Percentiles rank a stretch among this genome's conserved stretches.
These are phyloP conservation scores for Triticum turgidum DNA, from an alignment of 176 grass and related monocot genomes.

Conservation along the genomic window DNA sequence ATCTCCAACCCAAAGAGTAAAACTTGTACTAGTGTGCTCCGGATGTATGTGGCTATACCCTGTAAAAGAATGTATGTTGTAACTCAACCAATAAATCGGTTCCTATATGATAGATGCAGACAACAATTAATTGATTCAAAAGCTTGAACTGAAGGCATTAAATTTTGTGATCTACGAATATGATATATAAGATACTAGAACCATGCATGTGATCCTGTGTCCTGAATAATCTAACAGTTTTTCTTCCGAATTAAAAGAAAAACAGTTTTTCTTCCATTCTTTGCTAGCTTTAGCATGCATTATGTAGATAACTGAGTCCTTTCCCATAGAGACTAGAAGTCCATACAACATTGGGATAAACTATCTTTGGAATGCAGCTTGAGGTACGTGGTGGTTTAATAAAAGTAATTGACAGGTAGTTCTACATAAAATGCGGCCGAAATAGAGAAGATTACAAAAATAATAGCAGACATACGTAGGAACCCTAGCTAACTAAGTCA, in stretches of 20 bases:
- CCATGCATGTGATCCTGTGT: not conserved
- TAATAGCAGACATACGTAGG: not conserved
- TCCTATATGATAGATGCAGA: not conserved
- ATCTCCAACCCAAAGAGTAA: too few relatives aligned
- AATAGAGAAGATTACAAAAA: conserved; percentile 18
- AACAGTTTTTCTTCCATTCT: not conserved
- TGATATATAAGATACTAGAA: not conserved
- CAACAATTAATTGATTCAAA: not conserved
- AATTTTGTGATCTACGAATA: not conserved
- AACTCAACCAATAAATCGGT: too few relatives aligned
- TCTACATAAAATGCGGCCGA: not conserved
- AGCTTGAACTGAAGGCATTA: not conserved
- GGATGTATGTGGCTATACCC: too few relatives aligned
- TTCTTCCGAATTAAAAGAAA: not conserved
- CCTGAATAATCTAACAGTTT: not conserved
- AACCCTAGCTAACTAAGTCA: conserved; percentile 35
- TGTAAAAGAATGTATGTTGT: too few relatives aligned
- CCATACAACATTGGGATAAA: not conserved
- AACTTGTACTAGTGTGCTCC: too few relatives aligned
- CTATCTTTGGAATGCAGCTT: not conserved
- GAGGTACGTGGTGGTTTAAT: not conserved
- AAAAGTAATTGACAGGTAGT: conserved; percentile 34
- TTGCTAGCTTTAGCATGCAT: not conserved
- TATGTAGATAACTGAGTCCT: not conserved
- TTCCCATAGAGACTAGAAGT: not conserved